Evolutionary conservation across 164 flowering plant genomes (phyloP), one percentile per base, ranked within the genome.

Genomic region (Platanus orientalis): DNA sequence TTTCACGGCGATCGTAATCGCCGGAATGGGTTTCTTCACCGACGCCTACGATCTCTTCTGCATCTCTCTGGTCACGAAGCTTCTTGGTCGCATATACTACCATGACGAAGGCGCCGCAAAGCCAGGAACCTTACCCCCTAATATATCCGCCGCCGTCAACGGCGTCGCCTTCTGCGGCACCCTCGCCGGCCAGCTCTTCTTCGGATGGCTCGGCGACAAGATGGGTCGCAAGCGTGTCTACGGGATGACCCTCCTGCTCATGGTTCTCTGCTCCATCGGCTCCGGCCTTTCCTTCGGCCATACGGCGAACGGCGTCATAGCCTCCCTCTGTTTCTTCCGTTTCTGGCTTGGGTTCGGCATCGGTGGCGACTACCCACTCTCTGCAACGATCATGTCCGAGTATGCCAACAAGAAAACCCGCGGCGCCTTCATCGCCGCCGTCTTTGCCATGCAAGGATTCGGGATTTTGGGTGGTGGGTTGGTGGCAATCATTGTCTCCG

Each of bases 11-110:
- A 67, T 67, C 12, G 60, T 67, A 4, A 60, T 67, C 16, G 70
- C 70, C n/a, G 70, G 70, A 23, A 67, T 67, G 70, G 70, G 70
- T 16, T 67, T 67, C 70, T 67, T 67, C 65, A 67, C 70, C 1
- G 70, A 67, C 6, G 64, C 70, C 7, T 67, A 67, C 30, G 70
- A 60, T 44, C 60, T 67, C 29, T 67, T 66, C 58, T 66, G 63
- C 58, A 45, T 45, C 14, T 26, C 55, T 2, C 9, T 52, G 4
- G 60, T 60, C 55, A 45, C 49, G 4, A 45, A 45, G 19, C 6
- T 45, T 1, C 20, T 45, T 1, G 49, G 49, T 16, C 49, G 49
- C 4, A 45, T 45, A 1, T 45, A 45, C n/a, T 45, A 45, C 20
- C 16, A 14, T 1, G 4, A 1, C 1, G 20, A 14, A 16, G 49